These are phyloP conservation scores for Pestalotiopsis sp. DNA, from an alignment of 2,329 filamentous ascomycete genomes.

Conservation along the genomic window DNA sequence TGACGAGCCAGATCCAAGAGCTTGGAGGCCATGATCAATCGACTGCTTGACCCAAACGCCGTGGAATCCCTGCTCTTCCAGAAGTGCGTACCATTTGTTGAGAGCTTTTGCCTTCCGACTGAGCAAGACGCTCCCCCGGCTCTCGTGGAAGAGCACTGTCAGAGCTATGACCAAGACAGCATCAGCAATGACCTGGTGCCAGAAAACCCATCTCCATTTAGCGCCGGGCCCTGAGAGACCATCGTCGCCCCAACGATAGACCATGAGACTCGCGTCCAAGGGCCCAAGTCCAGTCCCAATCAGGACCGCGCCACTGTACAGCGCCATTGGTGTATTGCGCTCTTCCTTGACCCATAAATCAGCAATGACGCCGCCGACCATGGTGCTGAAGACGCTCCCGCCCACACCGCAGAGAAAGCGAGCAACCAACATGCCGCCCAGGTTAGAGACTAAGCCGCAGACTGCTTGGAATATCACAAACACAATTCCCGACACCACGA, in stretches of 20 bases:
- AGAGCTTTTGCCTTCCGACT: constrained; percentile 71
- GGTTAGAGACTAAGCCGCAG: constrained; percentile 69
- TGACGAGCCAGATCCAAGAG: not conserved
- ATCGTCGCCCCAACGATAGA: constrained; percentile 51
- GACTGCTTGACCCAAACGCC: constrained; percentile 39
- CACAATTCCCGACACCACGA: constrained; percentile 70
- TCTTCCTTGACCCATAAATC: constrained; percentile 80
- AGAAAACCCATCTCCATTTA: constrained; percentile 84
- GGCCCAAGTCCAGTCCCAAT: constrained; percentile 80
- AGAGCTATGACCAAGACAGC: constrained; percentile 64
- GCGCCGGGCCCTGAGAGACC: constrained; percentile 29
- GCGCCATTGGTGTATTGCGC: constrained; percentile 84
- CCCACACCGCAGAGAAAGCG: constrained; percentile 79
- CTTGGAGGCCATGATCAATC: not conserved
- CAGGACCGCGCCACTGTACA: constrained; percentile 79
- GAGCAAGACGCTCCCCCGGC: constrained; percentile 76
- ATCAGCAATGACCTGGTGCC: constrained; percentile 75
- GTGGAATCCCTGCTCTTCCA: constrained; percentile 64
- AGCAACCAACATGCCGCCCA: constrained; percentile 72
- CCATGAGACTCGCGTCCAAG: constrained; percentile 68
- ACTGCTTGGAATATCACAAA: constrained; percentile 72
- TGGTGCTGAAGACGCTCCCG: constrained; percentile 77
- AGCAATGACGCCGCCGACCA: constrained; percentile 88
- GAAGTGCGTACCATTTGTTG: constrained; percentile 76
- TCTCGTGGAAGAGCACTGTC: constrained; percentile 75